These are phyloP conservation scores for Epichloe gansuensis DNA, from an alignment of 2,329 filamentous ascomycete genomes.

Conservation along the genomic window DNA sequence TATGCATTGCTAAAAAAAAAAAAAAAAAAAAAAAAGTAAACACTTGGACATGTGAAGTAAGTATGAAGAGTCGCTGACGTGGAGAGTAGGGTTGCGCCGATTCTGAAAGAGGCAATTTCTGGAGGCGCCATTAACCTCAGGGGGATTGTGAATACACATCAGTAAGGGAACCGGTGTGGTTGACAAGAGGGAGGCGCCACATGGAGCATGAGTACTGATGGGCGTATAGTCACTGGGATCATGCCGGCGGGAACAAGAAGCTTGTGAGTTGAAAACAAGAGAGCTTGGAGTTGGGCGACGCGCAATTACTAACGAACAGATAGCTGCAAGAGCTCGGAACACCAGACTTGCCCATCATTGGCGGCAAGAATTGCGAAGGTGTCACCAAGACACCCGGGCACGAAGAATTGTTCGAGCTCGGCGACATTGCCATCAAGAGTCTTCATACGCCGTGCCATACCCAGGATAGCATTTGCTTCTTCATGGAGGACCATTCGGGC, in stretches of 20 bases:
- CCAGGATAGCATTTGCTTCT: slow-evolving; percentile 95
- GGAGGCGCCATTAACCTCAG: slow-evolving; percentile 66
- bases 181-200: not conserved
- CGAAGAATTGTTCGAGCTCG: slow-evolving; percentile 68
- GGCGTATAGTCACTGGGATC: slow-evolving; percentile 67
- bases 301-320: too few relatives aligned
- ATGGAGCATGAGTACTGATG: slow-evolving; percentile 1
- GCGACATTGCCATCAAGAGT: slow-evolving; percentile 68
- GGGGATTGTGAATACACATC: slow-evolving; percentile 91
- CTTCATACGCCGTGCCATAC: slow-evolving; percentile 97
- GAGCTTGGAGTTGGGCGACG: too few relatives aligned
- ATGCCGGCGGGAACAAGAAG: slow-evolving; percentile 81
- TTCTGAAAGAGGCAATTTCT: slow-evolving; percentile 60
- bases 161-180: slow-evolving; percentile 49
- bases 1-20: slow-evolving; percentile 25
- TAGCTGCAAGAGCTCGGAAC: slow-evolving; percentile 35
- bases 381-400: slow-evolving; percentile 68
- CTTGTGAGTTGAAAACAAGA: slow-evolving; percentile 30
- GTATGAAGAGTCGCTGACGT: slow-evolving; percentile 4
- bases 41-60: not conserved
- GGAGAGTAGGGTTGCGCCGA: slow-evolving; percentile 39
- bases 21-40: too few relatives aligned
- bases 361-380: slow-evolving; percentile 71
- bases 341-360: slow-evolving; percentile 61
- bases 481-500: slow-evolving; percentile 63